A percentile compares a stretch with the other conserved stretches of the same genome.
These are phyloP conservation scores for Yamadazyma friedrichii DNA, from an alignment of 1,139 yeast genomes.

Conservation along the genomic window DNA sequence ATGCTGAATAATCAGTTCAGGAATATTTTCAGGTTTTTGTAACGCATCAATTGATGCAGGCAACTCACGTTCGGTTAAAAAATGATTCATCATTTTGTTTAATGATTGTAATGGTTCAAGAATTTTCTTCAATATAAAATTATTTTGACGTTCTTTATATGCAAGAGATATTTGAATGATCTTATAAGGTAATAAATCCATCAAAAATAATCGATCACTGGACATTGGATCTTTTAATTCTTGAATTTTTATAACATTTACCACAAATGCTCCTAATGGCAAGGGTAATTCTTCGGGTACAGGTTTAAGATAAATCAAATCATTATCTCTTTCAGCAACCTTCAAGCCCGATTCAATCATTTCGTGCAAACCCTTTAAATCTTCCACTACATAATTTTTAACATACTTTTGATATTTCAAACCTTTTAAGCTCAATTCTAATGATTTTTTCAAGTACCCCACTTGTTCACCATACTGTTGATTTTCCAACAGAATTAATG, in stretches of 20 bases:
- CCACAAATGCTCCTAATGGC: slow-evolving; percentile 55
- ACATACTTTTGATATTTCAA: slow-evolving; percentile 43
- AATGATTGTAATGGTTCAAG: slow-evolving; percentile 52
- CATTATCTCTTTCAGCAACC: slow-evolving; percentile 75
- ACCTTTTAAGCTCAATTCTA: slow-evolving; percentile 32
- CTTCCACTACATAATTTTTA: slow-evolving; percentile 40
- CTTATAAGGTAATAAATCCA: slow-evolving; percentile 61
- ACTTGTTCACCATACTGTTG: slow-evolving; percentile 71
- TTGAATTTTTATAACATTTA: slow-evolving; percentile 45
- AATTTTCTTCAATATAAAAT: slow-evolving; percentile 51
- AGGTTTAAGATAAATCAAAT: slow-evolving; percentile 66
- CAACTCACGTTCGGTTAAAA: slow-evolving; percentile 44
- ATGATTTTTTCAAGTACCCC: slow-evolving; percentile 49
- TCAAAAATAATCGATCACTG: slow-evolving; percentile 40
- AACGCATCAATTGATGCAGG: slow-evolving; percentile 67
- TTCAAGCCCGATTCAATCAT: slow-evolving; percentile 47
- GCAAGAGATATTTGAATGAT: slow-evolving; percentile 70
- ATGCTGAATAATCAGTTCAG: slow-evolving; percentile 55
- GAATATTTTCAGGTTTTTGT: slow-evolving; percentile 62
- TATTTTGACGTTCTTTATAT: slow-evolving; percentile 63
- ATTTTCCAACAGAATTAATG: slow-evolving; percentile 47
- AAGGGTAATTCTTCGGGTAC: slow-evolving; percentile 56
- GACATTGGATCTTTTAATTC: slow-evolving; percentile 19
- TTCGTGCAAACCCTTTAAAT: slow-evolving; percentile 44
- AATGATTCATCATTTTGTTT: slow-evolving; percentile 45